Evolutionary conservation across 2,329 filamentous ascomycete species (phyloP).

Genomic region (Fusarium pilosicola): DNA sequence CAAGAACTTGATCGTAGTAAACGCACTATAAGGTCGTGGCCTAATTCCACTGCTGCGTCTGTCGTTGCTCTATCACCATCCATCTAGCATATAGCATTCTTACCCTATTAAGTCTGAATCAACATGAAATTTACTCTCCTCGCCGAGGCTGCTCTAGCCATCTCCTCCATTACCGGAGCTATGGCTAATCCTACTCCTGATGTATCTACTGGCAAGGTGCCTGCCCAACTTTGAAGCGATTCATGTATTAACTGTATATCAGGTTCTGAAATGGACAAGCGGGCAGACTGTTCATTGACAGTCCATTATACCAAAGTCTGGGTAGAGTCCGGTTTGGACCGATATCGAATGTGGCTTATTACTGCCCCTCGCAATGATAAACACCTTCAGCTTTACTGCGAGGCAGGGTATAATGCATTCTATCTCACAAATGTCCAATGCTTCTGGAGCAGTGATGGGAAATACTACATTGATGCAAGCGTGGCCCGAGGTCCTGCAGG

Average conservation of each 20-base stretch:
- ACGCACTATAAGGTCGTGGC: background rate
- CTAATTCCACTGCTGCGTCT: background rate
- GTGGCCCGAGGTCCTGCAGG: background rate
- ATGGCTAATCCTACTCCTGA: background rate
- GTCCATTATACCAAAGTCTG: background rate
- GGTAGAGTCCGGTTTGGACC: background rate
- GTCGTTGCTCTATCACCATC: background rate
- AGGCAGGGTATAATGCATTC: background rate
- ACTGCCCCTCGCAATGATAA: background rate
- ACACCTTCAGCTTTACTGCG: background rate
- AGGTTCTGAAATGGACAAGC: background rate
- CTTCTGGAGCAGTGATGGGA: background rate
- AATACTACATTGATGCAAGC: slow-evolving; percentile 6
- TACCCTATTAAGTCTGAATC: background rate
- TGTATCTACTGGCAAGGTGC: background rate
- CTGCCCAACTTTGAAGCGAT: fast-evolving
- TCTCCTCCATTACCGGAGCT: background rate
- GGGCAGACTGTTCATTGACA: background rate
- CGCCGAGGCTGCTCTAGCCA: background rate
- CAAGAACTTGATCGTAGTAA: background rate
- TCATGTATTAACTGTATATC: fast-evolving
- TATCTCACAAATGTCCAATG: background rate
- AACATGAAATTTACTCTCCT: slow-evolving; percentile 1
- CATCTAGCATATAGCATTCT: background rate
- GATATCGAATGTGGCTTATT: slow-evolving; percentile 4